Base-by-base conservation (phyloP, 2,329 filamentous ascomycete species). In the Neofusicoccum laricinum region DNA sequence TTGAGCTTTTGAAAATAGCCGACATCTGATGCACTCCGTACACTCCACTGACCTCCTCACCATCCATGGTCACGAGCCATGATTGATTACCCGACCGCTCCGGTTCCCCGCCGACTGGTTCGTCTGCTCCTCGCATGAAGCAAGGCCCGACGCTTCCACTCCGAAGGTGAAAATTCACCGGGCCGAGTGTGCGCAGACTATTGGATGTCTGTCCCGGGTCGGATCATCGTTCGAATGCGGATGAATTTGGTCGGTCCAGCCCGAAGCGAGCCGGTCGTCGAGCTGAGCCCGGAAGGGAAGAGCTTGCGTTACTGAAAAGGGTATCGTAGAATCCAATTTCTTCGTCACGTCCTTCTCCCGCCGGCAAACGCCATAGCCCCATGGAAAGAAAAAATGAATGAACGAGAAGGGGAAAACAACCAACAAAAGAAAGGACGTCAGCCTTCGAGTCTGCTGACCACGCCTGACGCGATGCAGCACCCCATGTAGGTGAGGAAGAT, bases 401-500 rank as follows among this genome's bases (percentile, higher is more conserved):
- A 45, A 36, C 15, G 10, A 48, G 4, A 34, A 36, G 5, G 25
- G 4, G 36, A 14, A 38, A 19, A 6, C 15, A 21, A 36, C 5
- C 5, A 36, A 19, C 3, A 45, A 46, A 5, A 45, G 30, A n/a
- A 2, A 21, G n/a, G 5, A 40, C 7, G 38, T 61, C 32, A 61
- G 12, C 12, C n/a, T 30, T 49, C 43, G 19, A 61, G 46, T 45
- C 38, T 45, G 8, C 45, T 45, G 38, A 30, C 46, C 63, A 51
- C 55, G 19, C 63, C 63, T 1, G 53, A 21, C 5, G 63, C 63
- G 12, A 64, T 46, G 14, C 51, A 64, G n/a, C 51, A 49, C 3
- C 43, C 63, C 45, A 64, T 40, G 38, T 59, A 64, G 7, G 53
- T 64, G 15, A 59, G n/a, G 17, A 64, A 61, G 34, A 64, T 30